Evolutionary conservation across 1,284 basidiomycete genomes (phyloP).

Genomic region (Sporisorium sorghi): DNA sequence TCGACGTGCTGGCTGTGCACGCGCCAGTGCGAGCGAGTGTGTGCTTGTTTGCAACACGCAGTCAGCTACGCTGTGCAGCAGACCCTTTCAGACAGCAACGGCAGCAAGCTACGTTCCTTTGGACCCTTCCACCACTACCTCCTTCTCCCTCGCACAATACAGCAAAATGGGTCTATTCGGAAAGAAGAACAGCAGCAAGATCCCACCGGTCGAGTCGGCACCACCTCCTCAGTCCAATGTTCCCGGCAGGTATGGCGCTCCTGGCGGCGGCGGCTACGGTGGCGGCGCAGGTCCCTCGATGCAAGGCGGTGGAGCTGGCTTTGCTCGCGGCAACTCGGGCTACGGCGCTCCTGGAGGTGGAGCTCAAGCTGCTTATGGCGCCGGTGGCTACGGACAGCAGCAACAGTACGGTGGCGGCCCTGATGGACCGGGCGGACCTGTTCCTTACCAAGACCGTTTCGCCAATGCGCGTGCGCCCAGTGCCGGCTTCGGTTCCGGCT

Average conservation of each 20-base stretch:
- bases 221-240: conserved; percentile 21
- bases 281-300: conserved; percentile 20
- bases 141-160: background rate
- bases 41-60: conserved; percentile 9
- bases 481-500: conserved; percentile 50
- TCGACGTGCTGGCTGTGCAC: conserved; percentile 16
- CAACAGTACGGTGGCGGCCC: conserved; percentile 26
- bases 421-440: conserved; percentile 6
- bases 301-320: conserved; percentile 21
- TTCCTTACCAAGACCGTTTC: conserved; percentile 43
- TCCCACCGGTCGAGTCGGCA: conserved; percentile 36
- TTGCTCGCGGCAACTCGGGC: conserved; percentile 12
- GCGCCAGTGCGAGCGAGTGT: conserved; percentile 5
- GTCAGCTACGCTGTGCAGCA: background rate
- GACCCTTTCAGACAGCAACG: background rate
- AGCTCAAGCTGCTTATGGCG: conserved; percentile 13
- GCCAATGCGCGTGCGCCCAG: conserved; percentile 52
- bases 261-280: conserved; percentile 20
- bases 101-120: background rate
- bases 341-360: conserved; percentile 13
- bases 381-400: conserved; percentile 24
- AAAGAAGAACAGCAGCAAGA: conserved; percentile 47
- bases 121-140: background rate
- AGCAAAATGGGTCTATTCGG: conserved; percentile 46
- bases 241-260: conserved; percentile 28